These are phyloP conservation scores for Mesembryanthemum crystallinum DNA, from an alignment of 148 eudicot species.

Conservation along the genomic window DNA sequence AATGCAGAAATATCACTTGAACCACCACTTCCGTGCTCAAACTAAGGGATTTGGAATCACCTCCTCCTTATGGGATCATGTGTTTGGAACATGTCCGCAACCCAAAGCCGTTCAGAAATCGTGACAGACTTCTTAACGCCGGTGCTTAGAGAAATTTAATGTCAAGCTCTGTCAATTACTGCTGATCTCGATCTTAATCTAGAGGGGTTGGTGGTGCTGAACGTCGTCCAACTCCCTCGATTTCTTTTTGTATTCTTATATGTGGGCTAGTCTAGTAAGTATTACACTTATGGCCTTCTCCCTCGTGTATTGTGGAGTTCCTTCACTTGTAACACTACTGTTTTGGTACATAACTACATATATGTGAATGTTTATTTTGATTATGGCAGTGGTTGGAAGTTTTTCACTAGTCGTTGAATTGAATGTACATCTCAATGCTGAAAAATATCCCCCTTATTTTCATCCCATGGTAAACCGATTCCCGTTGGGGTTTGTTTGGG, in stretches of 20 bases:
- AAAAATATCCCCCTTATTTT: too few relatives aligned
- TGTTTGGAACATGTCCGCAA: conserved; percentile 70
- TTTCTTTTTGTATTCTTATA: not conserved
- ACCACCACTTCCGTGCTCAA: conserved; percentile 76
- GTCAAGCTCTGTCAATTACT: not conserved
- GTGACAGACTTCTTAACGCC: conserved; percentile 5
- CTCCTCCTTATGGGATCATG: conserved; percentile 74
- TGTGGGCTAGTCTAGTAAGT: not conserved
- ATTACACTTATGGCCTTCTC: not conserved
- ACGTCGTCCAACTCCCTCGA: not conserved
- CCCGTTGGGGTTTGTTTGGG: too few relatives aligned
- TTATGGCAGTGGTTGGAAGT: too few relatives aligned
- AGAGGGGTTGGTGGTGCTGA: not conserved
- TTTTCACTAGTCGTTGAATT: too few relatives aligned
- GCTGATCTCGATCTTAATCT: not conserved
- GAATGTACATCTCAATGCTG: too few relatives aligned
- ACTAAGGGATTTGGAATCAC: conserved; percentile 80
- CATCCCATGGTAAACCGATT: too few relatives aligned
- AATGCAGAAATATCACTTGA: conserved; percentile 76
- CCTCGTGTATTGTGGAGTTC: not conserved
- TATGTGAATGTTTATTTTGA: not conserved
- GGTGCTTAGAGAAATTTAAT: not conserved
- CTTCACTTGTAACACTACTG: not conserved
- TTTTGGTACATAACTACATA: not conserved
- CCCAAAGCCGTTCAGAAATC: conserved; percentile 43